Base-by-base conservation (phyloP, 2,329 filamentous ascomycete species). In the Sporothrix curviconia region DNA sequence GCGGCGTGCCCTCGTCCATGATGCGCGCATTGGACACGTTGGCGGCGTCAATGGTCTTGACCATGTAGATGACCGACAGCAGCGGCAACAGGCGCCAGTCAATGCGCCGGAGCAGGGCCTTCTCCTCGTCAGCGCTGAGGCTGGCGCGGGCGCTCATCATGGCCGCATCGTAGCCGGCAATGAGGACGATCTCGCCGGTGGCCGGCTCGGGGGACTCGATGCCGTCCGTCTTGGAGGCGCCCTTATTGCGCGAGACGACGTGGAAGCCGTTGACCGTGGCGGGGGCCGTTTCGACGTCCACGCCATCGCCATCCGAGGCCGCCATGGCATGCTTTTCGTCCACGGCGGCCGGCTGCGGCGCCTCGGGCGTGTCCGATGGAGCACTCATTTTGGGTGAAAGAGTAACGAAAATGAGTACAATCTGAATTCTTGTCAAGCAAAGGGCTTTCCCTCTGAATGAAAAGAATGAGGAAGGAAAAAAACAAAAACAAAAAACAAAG, bases 11-110 rank as follows among this genome's bases (percentile, higher is more conserved):
- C 36, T 63, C 65, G 56, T 76, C 72, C 73, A 75, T 76, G 30
- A 75, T 75, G 9, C 72, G 67, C 4, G 72, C 73, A 56, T 75
- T 75, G 0, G 73, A 71, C n/a, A 74, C 63, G 60, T 60, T 60
- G 19, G 56, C 49, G 1, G 59, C 56, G 24, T 63, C 59, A 8
- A 63, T 53, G 9, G 55, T 62, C 53, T 62, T 62, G 34, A 62
- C 44, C 50, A 63, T 57, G 51, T 60, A 63, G 47, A 63, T 61
- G 9, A 62, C 44, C 4, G 60, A 34, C 4, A 59, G 42, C 1
- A 63, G 57, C 7, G 59, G 57, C 36, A 63, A 39, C 17, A 63
- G 40, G 15, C 52, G 57, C 57, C 47, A 58, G 32, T 63, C 62
- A 15, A 63, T 56, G 12, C 49, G 55, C n/a, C 60, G 49, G 22